Evolutionary conservation across 2,329 filamentous ascomycete species (phyloP).

Genomic region (Phialophora macrospora): DNA sequence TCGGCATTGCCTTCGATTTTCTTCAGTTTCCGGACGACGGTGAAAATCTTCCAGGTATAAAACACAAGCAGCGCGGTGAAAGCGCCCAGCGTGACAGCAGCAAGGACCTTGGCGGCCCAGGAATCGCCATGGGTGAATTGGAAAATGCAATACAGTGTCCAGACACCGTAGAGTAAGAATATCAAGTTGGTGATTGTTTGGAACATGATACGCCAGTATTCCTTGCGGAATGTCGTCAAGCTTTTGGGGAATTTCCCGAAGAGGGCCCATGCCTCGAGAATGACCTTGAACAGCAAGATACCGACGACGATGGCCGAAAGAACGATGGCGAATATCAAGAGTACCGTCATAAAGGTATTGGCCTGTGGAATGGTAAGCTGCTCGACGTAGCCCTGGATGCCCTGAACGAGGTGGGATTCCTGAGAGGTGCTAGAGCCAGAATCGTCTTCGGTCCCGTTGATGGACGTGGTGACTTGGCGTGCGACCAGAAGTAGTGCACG

Average conservation of each 20-base stretch:
- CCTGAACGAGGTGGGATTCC: constrained; percentile 65
- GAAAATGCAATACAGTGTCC: constrained; percentile 94
- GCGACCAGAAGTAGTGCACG: constrained; percentile 62
- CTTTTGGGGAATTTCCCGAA: constrained; percentile 82
- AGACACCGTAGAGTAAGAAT: constrained; percentile 88
- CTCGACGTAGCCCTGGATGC: constrained; percentile 82
- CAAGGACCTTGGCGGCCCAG: constrained; percentile 85
- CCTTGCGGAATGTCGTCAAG: constrained; percentile 83
- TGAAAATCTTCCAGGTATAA: constrained; percentile 84
- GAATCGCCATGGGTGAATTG: constrained; percentile 94
- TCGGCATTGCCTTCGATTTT: constrained; percentile 72
- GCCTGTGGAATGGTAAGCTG: constrained; percentile 81
- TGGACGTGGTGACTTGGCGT: constrained; percentile 55
- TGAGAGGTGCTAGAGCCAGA: constrained; percentile 48
- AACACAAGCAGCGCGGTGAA: constrained; percentile 83
- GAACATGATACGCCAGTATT: constrained; percentile 92
- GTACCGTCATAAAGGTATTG: constrained; percentile 95
- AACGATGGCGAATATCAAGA: constrained; percentile 85
- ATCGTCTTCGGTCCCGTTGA: constrained; percentile 44
- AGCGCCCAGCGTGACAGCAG: constrained; percentile 75
- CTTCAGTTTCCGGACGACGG: constrained; percentile 74
- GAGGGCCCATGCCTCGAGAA: constrained; percentile 89
- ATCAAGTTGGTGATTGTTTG: constrained; percentile 90
- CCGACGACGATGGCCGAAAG: constrained; percentile 82
- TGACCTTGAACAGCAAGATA: constrained; percentile 86